These are phyloP conservation scores for Coemansia sp. DNA, from an alignment of 192 early-diverging fungal species.

Conservation along the genomic window DNA sequence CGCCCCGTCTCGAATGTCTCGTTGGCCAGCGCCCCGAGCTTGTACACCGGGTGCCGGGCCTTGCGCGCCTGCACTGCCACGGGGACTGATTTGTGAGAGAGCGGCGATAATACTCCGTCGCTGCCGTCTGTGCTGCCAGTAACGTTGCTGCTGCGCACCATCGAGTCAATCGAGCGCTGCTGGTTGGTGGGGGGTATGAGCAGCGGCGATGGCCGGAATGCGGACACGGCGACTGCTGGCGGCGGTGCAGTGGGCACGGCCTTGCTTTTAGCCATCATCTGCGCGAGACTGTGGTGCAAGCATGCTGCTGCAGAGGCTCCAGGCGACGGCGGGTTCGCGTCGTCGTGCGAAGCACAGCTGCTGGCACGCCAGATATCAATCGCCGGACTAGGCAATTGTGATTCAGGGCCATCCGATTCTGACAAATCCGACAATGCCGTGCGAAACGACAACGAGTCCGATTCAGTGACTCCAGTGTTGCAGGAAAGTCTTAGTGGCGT, in stretches of 20 bases:
- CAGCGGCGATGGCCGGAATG: not conserved
- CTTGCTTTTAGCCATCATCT: not conserved
- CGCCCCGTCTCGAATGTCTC: conserved; percentile 58
- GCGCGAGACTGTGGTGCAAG: not conserved
- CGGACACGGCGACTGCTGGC: not conserved
- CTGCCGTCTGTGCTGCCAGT: not conserved
- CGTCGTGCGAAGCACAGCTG: not conserved
- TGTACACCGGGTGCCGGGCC: conserved; percentile 55
- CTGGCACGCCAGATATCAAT: not conserved
- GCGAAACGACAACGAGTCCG: conserved; percentile 48
- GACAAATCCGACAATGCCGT: conserved; percentile 38
- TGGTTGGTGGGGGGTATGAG: not conserved
- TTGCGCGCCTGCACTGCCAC: conserved; percentile 46
- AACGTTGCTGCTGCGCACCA: not conserved
- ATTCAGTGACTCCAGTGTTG: conserved; percentile 15
- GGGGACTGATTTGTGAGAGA: conserved; percentile 37
- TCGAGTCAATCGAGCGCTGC: not conserved
- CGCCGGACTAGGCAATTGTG: not conserved
- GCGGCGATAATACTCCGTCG: conserved; percentile 27
- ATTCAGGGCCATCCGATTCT: not conserved
- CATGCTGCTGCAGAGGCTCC: not conserved
- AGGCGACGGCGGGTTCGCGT: not conserved
- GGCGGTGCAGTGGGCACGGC: not conserved
- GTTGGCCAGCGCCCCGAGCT: conserved; percentile 57
- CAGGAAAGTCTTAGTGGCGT: not conserved